These are phyloP conservation scores for Cladosporium sp. DNA, from an alignment of 2,329 filamentous ascomycete species.

Conservation along the genomic window DNA sequence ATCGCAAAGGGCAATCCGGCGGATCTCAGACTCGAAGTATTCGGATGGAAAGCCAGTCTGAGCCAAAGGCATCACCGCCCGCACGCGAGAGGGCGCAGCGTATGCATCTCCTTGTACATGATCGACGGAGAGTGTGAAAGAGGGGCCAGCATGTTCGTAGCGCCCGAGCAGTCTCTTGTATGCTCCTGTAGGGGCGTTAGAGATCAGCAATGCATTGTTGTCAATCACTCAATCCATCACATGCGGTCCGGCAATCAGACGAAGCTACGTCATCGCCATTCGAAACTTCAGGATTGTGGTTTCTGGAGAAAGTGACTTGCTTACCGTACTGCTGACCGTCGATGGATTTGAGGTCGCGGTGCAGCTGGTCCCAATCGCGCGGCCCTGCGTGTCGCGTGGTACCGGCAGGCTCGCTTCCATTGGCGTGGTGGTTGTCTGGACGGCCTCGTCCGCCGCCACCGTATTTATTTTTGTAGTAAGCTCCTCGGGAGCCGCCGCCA, in stretches of 20 bases:
- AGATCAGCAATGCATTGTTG: background rate
- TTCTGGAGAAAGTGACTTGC: slow-evolving; percentile 2
- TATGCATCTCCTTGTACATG: slow-evolving; percentile 32
- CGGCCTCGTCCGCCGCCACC: slow-evolving; percentile 21
- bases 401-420: background rate
- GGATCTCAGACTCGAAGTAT: slow-evolving; percentile 23
- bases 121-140: slow-evolving; percentile 30
- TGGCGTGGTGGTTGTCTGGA: slow-evolving; percentile 5
- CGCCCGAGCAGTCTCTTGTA: slow-evolving; percentile 29
- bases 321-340: slow-evolving; percentile 30
- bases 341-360: slow-evolving; percentile 22
- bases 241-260: background rate
- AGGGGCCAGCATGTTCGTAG: slow-evolving; percentile 20
- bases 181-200: slow-evolving; percentile 21
- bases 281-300: background rate
- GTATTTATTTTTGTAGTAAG: slow-evolving; percentile 28
- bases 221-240: background rate
- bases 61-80: slow-evolving; percentile 26
- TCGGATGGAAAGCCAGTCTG: slow-evolving; percentile 27
- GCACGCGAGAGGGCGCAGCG: slow-evolving; percentile 31
- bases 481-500: slow-evolving; percentile 24
- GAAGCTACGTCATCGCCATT: slow-evolving; percentile 2
- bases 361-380: slow-evolving; percentile 23
- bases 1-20: slow-evolving; percentile 30
- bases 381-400: background rate